Evolutionary conservation across 2,329 filamentous ascomycete genomes (phyloP), one percentile per base, ranked within the genome.

Genomic region (Epichloe glyceriae): DNA sequence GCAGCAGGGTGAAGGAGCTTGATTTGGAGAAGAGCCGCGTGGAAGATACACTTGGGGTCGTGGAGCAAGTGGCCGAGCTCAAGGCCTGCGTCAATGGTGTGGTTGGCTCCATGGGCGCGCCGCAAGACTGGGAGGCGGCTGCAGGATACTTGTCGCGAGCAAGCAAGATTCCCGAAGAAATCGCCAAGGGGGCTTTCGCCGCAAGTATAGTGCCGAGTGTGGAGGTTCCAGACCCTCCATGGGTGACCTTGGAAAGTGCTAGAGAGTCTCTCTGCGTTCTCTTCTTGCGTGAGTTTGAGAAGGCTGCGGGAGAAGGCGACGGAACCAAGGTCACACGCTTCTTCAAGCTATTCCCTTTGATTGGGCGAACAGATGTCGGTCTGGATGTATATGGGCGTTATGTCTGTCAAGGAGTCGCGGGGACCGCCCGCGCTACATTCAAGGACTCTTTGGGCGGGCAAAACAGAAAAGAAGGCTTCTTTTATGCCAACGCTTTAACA

Each of bases 81-180:
- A 97, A 97, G 70, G 87, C 93, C 8, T 98, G 93, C 64, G 88
- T 97, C 37, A 81, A 96, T 53, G 93, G 93, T 42, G 90, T 97
- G 11, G 83, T 91, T 26, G 93, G 90, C 17, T 94, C 87, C 53
- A 98, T 98, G 93, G 93, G 91, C 35, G 91, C 90, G 4, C 88
- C 93, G 41, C 93, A 98, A 67, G 93, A 98, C 70, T 98, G 93
- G 93, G 93, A 98, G 68, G 93, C 88, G 3, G 93, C 93, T 3
- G 93, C 93, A 2, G 86, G 79, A 45, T 97, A 97, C 66, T 77
- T 98, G 52, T 81, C 86, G 55, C 80, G 91, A 43, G 90, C 93
- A 6, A 82, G 82, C 53, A 82, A 85, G 57, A 82, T 98, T 12
- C 90, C 91, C 0, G 76, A 82, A 47, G 75, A 85, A 1, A 91